phyloP scores from a whole-genome alignment of 2,329 filamentous ascomycete genomes.

The Fusarium humuli region DNA sequence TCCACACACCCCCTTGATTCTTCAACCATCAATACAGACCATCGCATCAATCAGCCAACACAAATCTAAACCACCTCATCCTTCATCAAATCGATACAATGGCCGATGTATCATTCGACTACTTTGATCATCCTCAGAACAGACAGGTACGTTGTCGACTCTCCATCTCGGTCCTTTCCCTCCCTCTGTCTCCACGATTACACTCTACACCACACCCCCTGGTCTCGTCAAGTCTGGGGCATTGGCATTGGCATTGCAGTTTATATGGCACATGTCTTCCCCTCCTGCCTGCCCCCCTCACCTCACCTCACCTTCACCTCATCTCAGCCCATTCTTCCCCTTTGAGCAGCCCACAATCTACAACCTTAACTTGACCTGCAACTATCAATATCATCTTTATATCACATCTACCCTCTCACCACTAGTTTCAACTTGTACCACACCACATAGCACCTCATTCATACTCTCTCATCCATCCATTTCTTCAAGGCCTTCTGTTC shows the following conservation, averaged over 20 bases:
- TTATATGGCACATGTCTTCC: constrained; percentile 44
- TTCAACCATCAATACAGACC: background rate
- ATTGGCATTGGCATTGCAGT: constrained; percentile 23
- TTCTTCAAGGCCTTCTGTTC: constrained; percentile 6
- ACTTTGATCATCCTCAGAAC: constrained; percentile 46
- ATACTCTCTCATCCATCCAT: background rate
- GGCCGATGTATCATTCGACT: constrained; percentile 47
- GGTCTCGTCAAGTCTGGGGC: constrained; percentile 33
- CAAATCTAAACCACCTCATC: background rate
- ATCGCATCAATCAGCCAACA: constrained; percentile 37
- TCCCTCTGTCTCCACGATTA: constrained; percentile 4
- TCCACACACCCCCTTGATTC: constrained; percentile 23
- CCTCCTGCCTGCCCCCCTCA: constrained; percentile 33
- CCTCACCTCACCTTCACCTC: constrained; percentile 42
- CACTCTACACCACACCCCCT: constrained; percentile 35
- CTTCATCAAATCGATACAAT: constrained; percentile 29
- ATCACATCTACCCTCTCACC: constrained; percentile 30
- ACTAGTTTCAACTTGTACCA: constrained; percentile 17
- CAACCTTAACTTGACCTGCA: constrained; percentile 15
- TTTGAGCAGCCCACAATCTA: constrained; percentile 24
- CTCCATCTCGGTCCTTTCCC: constrained; percentile 24
- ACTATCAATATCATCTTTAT: constrained; percentile 36
- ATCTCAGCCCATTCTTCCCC: constrained; percentile 39
- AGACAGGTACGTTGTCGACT: constrained; percentile 44
- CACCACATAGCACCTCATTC: constrained; percentile 39